Base-by-base conservation (phyloP, 2,329 filamentous ascomycete genomes). In the Cladosporium sp. region DNA sequence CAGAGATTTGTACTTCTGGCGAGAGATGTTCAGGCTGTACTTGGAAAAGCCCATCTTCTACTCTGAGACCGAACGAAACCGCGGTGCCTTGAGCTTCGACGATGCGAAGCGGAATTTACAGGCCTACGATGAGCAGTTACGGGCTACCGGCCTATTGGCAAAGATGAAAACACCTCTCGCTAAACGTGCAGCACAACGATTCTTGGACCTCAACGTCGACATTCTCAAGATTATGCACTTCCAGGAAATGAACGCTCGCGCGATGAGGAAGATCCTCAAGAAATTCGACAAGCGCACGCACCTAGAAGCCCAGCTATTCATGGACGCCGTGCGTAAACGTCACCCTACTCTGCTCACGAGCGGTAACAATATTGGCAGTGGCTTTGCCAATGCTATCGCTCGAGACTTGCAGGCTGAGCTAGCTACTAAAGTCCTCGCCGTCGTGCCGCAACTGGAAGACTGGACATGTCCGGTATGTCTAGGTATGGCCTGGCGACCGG, bases 261-360 rank as follows among this genome's bases (percentile, higher is more conserved):
- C 91, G 1, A 84, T 94, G 67, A 78, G 78, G 36, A 96, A 96
- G 73, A 96, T 96, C 54, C 75, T 96, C 55, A 96, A 96, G 73
- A 96, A 92, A 85, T 96, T 96, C 70, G 89, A 94, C 74, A 96
- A 96, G 74, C 84, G 86, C 60, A 96, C 91, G 1, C 85, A 88
- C 0, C 78, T 95, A 19, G 85, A 87, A 25, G 85, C 65, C 11
- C 61, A 69, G 25, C 37, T 60, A 6, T 71, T 71, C 52, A 56
- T 69, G 40, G 61, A 61, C 3, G 64, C 60, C 12, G 60, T 72
- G 14, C 58, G 64, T 22, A 58, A 60, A 50, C 65, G 65, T 20
- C 69, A 70, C 52, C 69, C 70, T 2, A 64, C 62, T 3, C 62
- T 72, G n/a, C 59, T 64, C 14, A 43, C 56, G 1, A 39, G 52